These are phyloP conservation scores for Boletellus emodensis DNA, from an alignment of 768 basidiomycete species.

Conservation along the genomic window DNA sequence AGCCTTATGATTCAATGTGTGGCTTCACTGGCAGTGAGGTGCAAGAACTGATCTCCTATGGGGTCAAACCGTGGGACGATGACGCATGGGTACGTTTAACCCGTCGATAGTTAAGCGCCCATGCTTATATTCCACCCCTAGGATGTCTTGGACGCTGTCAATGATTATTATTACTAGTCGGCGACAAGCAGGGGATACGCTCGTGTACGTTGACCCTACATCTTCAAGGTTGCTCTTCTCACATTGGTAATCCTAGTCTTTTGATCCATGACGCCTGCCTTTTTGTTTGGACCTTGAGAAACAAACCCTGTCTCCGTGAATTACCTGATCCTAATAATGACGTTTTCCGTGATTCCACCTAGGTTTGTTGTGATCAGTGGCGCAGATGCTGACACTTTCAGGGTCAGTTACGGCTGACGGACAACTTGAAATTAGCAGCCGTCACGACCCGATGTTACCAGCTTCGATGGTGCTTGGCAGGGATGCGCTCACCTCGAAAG, in stretches of 20 bases:
- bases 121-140: not conserved
- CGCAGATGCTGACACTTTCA: not conserved
- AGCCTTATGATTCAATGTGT: not conserved
- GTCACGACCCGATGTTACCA: too few relatives aligned
- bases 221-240: too few relatives aligned
- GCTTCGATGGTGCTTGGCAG: too few relatives aligned
- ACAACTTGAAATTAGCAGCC: too few relatives aligned
- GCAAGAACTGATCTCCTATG: slow-evolving; percentile 35
- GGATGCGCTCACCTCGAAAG: too few relatives aligned
- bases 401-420: not conserved
- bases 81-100: slow-evolving; percentile 35
- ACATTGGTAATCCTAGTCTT: too few relatives aligned
- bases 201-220: too few relatives aligned
- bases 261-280: too few relatives aligned
- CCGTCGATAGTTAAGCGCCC: too few relatives aligned
- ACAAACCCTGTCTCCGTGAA: too few relatives aligned
- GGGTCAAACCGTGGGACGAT: slow-evolving; percentile 46
- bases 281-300: too few relatives aligned
- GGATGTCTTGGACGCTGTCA: slow-evolving; percentile 17
- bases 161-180: not conserved
- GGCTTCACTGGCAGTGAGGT: slow-evolving; percentile 33
- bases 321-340: not conserved
- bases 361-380: not conserved
- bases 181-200: too few relatives aligned
- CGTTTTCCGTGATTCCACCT: not conserved